Percentiles rank a stretch among this genome's conserved stretches.
These are phyloP conservation scores for Peronospora belbahrii DNA, from an alignment of 352 stramenopile species.

Conservation along the genomic window DNA sequence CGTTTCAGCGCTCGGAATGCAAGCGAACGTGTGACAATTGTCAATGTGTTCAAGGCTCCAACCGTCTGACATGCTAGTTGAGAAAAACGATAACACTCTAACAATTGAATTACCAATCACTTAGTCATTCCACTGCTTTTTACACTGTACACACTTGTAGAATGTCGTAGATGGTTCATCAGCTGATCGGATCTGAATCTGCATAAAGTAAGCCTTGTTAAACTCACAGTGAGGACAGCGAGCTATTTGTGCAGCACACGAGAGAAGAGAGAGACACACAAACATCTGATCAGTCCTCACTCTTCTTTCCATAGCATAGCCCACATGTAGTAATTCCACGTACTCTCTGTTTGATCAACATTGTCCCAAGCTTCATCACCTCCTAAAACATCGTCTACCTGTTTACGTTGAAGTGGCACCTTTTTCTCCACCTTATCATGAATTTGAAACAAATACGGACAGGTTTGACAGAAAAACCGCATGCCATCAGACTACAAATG, in stretches of 20 bases:
- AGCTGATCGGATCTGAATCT: constrained; percentile 99
- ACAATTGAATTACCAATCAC: neutral
- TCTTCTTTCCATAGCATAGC: neutral
- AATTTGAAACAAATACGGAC: constrained; percentile 87
- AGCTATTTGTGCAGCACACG: constrained; percentile 31
- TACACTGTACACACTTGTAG: constrained; percentile 98
- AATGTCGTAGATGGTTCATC: constrained; percentile 99
- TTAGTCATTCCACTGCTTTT: constrained; percentile 94
- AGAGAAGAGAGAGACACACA: neutral
- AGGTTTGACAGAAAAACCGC: constrained; percentile 88
- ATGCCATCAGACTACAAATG: constrained; percentile 71
- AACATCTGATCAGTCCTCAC: neutral
- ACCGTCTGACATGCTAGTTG: constrained; percentile 7
- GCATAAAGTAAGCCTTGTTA: constrained; percentile 99
- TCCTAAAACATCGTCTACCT: constrained; percentile 98
- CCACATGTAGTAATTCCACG: constrained; percentile 9
- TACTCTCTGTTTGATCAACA: constrained; percentile 94
- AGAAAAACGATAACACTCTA: neutral
- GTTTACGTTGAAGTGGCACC: constrained; percentile 90
- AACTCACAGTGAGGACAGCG: constrained; percentile 93
- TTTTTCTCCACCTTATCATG: constrained; percentile 85
- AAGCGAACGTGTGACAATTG: constrained; percentile 63
- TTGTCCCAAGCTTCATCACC: constrained; percentile 97
- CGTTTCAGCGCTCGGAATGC: constrained; percentile 57
- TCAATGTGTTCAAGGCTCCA: constrained; percentile 31